Conservation (phyloP, 768 basidiomycete species). For the Leccinum sublutescens region DNA sequence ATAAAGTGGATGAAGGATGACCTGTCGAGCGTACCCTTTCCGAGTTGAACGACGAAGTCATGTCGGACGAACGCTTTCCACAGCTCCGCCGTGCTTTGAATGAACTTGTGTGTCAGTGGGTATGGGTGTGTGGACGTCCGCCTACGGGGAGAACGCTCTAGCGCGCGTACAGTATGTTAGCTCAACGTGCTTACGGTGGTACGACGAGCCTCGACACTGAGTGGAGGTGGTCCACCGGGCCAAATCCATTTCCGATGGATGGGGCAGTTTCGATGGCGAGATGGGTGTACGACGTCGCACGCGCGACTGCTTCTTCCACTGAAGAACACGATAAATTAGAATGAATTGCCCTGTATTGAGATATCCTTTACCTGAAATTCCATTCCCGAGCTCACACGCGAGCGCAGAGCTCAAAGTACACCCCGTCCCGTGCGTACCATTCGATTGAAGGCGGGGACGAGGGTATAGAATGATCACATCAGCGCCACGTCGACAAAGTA, state of each 20-base stretch:
- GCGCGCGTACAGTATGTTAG: neutral
- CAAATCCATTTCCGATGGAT: slow-evolving; percentile 70
- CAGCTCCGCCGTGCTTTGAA: slow-evolving; percentile 48
- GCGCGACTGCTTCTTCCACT: slow-evolving; percentile 58
- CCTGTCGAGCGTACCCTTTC: slow-evolving; percentile 62
- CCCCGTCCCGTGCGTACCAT: slow-evolving; percentile 87
- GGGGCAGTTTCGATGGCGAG: slow-evolving; percentile 68
- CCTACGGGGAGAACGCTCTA: slow-evolving; percentile 33
- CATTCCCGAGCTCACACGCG: slow-evolving; percentile 61
- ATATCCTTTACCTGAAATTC: slow-evolving; percentile 35
- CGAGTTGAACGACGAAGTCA: slow-evolving; percentile 77
- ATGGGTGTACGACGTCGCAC: slow-evolving; percentile 72
- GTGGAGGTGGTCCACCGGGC: slow-evolving; percentile 87
- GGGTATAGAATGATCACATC: slow-evolving; percentile 49
- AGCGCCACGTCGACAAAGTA: slow-evolving; percentile 37
- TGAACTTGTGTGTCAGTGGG: slow-evolving; percentile 66
- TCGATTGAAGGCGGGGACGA: slow-evolving; percentile 60
- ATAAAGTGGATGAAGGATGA: slow-evolving; percentile 83
- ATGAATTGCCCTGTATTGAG: no score
- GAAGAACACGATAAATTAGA: neutral
- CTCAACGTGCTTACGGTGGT: slow-evolving; percentile 48
- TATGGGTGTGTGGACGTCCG: slow-evolving; percentile 59
- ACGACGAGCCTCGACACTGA: slow-evolving; percentile 47
- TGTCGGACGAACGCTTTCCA: slow-evolving; percentile 84
- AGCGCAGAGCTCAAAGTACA: slow-evolving; percentile 89